Base-by-base conservation (phyloP, 257 asterid species). In the Osmanthus fragrans region DNA sequence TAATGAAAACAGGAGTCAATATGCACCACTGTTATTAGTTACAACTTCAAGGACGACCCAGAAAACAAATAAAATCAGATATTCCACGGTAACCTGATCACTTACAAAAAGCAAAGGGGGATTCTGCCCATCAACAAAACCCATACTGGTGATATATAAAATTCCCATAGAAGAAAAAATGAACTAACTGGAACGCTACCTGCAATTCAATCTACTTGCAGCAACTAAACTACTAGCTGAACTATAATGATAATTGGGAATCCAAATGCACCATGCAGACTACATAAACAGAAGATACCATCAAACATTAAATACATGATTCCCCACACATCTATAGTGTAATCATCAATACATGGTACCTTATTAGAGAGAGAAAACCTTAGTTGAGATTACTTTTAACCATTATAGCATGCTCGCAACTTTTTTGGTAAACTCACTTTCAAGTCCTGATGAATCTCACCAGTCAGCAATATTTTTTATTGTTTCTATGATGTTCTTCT, bases 31-130 rank as follows among this genome's bases (percentile, higher is more conserved):
- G 30, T 70, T 10, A 27, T 10, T 18, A 45, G 42, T 70, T 73
- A 27, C 34, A 51, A 64, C 54, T 63, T 51, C 71, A 77, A 67
- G 78, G 66, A 70, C 21, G 58, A 56, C 39, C 29, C 79, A 83
- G 49, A 27, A 32, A 77, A 51, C n/a, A 19, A 74, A 13, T 74
- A 5, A 49, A 58, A 34, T 58, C 70, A n/a, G 21, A 56, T 25
- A 77, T 39, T 13, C 60, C 40, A 75, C 27, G 27, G 27, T 25
- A 19, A 49, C 32, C 8, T 51, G 73, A 29, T 27, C 34, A 36
- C 1, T 34, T 49, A 25, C 37, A 77, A 40, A 66, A 33, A n/a
- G 30, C 8, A 7, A 58, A 67, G 32, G 4, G 27, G 16, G 65
- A 58, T 58, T 42, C 21, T 25, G 19, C 60, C 29, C 39, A 1